Evolutionary conservation across 2,329 filamentous ascomycete species (phyloP).

Genomic region (Meredithiella fracta): DNA sequence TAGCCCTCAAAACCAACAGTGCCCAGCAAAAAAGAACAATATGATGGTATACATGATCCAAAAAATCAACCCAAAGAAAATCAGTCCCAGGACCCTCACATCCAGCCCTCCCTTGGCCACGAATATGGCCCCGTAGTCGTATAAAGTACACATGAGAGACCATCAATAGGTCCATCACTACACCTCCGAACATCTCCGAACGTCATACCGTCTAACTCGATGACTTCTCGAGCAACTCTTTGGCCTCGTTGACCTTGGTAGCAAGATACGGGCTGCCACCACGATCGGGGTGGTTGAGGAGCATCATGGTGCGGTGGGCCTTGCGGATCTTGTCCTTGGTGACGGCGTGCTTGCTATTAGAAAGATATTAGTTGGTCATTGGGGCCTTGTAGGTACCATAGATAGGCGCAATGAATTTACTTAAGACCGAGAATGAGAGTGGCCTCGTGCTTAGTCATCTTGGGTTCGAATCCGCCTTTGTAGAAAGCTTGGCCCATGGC

Average conservation of each 20-base stretch:
- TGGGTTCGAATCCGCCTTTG: conserved; percentile 94
- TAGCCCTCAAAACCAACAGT: not conserved
- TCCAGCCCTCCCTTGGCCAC: not conserved
- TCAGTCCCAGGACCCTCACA: not conserved
- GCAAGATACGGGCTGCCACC: conserved; percentile 92
- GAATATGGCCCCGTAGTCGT: not conserved
- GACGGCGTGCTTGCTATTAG: conserved; percentile 59
- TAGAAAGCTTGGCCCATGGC: conserved; percentile 84
- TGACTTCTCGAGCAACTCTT: conserved; percentile 81
- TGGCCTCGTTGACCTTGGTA: conserved; percentile 96
- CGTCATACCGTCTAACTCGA: not conserved
- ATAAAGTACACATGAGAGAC: conserved; percentile 10
- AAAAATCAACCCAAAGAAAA: not conserved
- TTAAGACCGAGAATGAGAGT: conserved; percentile 77
- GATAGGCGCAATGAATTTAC: conserved; percentile 32
- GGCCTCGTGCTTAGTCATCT: conserved; percentile 87
- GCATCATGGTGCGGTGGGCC: conserved; percentile 87
- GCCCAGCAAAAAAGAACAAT: conserved; percentile 1
- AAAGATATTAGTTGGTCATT: not conserved
- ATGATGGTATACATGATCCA: conserved; percentile 11
- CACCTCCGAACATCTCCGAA: not conserved
- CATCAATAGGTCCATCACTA: not conserved
- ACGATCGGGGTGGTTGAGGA: conserved; percentile 93
- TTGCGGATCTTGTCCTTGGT: conserved; percentile 92
- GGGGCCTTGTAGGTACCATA: conserved; percentile 7